Conservation (phyloP, 176 grass and related monocot genomes). For the Paspalum vaginatum region DNA sequence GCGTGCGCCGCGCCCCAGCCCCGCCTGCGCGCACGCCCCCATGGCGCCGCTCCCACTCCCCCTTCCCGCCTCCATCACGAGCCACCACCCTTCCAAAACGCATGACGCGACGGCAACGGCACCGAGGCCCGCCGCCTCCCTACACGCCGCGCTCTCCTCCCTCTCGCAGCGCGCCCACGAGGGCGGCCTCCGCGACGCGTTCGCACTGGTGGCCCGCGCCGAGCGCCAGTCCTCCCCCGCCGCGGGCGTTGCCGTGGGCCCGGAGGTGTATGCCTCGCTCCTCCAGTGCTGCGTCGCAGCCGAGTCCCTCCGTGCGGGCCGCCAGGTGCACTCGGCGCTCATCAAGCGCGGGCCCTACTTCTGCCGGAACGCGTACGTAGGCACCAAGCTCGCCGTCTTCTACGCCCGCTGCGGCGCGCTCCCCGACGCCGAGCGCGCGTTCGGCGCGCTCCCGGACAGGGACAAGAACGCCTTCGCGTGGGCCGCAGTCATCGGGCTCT, state of each 20-base stretch:
- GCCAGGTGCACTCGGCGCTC: constrained; percentile 45
- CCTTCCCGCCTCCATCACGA: constrained; percentile 43
- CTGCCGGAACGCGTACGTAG: constrained; percentile 50
- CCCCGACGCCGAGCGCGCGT: constrained; percentile 45
- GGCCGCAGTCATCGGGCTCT: constrained; percentile 44
- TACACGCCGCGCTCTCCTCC: constrained; percentile 32
- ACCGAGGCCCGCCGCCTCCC: background rate
- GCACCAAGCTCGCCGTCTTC: constrained; percentile 53
- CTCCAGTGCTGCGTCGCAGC: constrained; percentile 49
- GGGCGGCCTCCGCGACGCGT: constrained; percentile 37
- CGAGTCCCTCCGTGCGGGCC: constrained; percentile 20
- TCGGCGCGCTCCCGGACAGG: constrained; percentile 23
- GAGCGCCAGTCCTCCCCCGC: constrained; percentile 32
- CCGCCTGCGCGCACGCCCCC: background rate
- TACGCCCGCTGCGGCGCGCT: constrained; percentile 46
- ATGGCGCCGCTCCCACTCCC: constrained; percentile 46
- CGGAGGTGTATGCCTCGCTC: constrained; percentile 51
- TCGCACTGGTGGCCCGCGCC: constrained; percentile 38
- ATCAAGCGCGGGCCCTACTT: constrained; percentile 52
- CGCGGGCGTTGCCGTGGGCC: constrained; percentile 27
- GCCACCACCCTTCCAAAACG: constrained; percentile 28
- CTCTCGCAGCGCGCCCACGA: constrained; percentile 39
- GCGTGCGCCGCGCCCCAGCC: background rate
- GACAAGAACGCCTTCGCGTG: constrained; percentile 46
- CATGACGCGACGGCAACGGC: constrained; percentile 16